phyloP scores from a whole-genome alignment of 768 basidiomycete species.

The Steccherinum ochraceum region DNA sequence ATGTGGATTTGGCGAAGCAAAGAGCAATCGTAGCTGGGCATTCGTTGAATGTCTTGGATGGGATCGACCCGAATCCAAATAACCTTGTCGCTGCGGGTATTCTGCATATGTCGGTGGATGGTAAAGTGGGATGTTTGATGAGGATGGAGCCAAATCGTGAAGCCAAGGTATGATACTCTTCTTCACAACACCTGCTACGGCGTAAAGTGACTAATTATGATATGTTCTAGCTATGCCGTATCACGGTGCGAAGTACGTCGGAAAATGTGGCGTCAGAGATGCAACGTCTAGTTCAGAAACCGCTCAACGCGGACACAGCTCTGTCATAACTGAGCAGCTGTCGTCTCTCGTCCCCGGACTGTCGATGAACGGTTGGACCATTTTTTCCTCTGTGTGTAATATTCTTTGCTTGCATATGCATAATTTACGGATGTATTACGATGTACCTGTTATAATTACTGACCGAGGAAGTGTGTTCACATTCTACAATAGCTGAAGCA shows the following conservation, averaged over 20 bases:
- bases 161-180: slow-evolving; percentile 63
- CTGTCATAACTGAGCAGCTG: slow-evolving; percentile 16
- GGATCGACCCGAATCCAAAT: slow-evolving; percentile 89
- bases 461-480: too few relatives aligned
- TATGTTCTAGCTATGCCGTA: slow-evolving; percentile 66
- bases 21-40: slow-evolving; percentile 74
- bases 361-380: too few relatives aligned
- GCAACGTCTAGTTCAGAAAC: slow-evolving; percentile 41
- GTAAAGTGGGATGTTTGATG: slow-evolving; percentile 93
- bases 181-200: background rate
- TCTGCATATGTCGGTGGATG: slow-evolving; percentile 82
- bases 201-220: background rate
- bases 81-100: slow-evolving; percentile 97
- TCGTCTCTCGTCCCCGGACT: too few relatives aligned
- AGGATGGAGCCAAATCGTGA: slow-evolving; percentile 93
- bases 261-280: slow-evolving; percentile 79
- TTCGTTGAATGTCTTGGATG: slow-evolving; percentile 68
- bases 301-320: slow-evolving; percentile 27
- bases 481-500: too few relatives aligned
- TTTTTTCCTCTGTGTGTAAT: background rate
- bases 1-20: slow-evolving; percentile 70
- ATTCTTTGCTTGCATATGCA: background rate
- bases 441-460: slow-evolving; percentile 12
- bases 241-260: slow-evolving; percentile 94
- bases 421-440: slow-evolving; percentile 11